Conservation (phyloP, 2,329 filamentous ascomycete species). For the Chrysoporthe puriensis region DNA sequence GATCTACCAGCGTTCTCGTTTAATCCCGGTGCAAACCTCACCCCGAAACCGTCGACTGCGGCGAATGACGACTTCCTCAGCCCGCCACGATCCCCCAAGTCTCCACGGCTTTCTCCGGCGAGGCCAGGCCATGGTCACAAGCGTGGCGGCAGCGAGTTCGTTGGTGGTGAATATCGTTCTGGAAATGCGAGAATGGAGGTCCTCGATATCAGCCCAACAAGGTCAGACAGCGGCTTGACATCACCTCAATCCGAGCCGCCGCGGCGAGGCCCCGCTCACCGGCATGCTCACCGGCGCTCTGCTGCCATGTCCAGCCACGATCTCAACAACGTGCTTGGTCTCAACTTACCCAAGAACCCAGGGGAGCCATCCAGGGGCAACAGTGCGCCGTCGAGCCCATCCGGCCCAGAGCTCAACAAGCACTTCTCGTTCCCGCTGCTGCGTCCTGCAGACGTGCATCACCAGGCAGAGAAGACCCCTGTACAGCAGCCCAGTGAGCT, state of each 20-base stretch:
- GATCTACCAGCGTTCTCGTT: conserved; percentile 56
- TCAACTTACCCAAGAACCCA: conserved; percentile 23
- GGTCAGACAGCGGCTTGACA: conserved; percentile 60
- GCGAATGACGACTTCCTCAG: conserved; percentile 49
- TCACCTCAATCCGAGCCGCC: conserved; percentile 54
- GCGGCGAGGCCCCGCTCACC: conserved; percentile 66
- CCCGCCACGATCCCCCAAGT: conserved; percentile 59
- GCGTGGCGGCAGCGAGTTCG: conserved; percentile 83
- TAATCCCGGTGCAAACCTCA: conserved; percentile 36
- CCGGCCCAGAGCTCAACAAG: conserved; percentile 45
- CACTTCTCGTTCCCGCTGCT: conserved; percentile 33
- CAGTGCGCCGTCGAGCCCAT: conserved; percentile 68
- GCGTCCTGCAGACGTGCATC: conserved; percentile 22
- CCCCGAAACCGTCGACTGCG: conserved; percentile 23
- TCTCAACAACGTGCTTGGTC: conserved; percentile 43
- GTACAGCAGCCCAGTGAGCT: conserved; percentile 36
- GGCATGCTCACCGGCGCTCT: conserved; percentile 71
- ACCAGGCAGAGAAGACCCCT: conserved; percentile 28
- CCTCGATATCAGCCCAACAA: conserved; percentile 72
- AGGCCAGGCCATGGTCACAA: conserved; percentile 73
- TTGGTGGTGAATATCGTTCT: conserved; percentile 70
- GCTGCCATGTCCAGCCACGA: conserved; percentile 84
- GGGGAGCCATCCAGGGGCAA: conserved; percentile 51
- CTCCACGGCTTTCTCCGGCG: conserved; percentile 52
- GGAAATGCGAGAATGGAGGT: conserved; percentile 59